Percentiles rank a stretch among this genome's conserved stretches.
These are phyloP conservation scores for Diplodia seriata DNA, from an alignment of 2,329 filamentous ascomycete genomes.

Conservation along the genomic window DNA sequence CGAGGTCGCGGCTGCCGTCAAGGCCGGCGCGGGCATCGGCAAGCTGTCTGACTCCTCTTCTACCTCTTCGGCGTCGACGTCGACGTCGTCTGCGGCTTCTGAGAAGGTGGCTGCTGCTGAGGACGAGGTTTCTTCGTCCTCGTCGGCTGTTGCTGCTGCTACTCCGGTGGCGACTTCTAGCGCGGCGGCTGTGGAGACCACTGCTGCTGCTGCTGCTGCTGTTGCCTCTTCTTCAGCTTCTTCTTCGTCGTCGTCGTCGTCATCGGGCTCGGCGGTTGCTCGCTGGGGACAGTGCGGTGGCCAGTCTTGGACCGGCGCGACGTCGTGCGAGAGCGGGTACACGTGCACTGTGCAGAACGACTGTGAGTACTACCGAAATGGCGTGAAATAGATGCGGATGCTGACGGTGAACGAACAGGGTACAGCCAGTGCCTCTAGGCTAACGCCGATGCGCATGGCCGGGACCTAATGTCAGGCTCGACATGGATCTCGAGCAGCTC, in stretches of 20 bases:
- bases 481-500: no score
- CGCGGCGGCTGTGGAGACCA: neutral
- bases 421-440: constrained; percentile 11
- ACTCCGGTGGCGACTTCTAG: neutral
- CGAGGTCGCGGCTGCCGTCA: constrained; percentile 7
- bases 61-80: neutral
- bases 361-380: neutral
- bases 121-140: neutral
- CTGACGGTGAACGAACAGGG: neutral
- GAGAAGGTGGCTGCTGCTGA: neutral
- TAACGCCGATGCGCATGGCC: no score
- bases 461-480: no score
- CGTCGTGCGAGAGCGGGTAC: neutral
- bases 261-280: neutral
- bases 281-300: constrained; percentile 12
- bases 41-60: constrained; percentile 13
- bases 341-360: constrained; percentile 8
- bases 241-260: neutral
- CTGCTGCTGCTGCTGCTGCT: neutral
- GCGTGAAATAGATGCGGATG: neutral
- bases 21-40: constrained; percentile 24
- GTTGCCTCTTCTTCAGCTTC: neutral
- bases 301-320: neutral
- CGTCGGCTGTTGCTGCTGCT: neutral
- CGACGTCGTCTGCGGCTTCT: neutral